Conservation (phyloP, 257 asterid species). For the Solanum arcanum region DNA sequence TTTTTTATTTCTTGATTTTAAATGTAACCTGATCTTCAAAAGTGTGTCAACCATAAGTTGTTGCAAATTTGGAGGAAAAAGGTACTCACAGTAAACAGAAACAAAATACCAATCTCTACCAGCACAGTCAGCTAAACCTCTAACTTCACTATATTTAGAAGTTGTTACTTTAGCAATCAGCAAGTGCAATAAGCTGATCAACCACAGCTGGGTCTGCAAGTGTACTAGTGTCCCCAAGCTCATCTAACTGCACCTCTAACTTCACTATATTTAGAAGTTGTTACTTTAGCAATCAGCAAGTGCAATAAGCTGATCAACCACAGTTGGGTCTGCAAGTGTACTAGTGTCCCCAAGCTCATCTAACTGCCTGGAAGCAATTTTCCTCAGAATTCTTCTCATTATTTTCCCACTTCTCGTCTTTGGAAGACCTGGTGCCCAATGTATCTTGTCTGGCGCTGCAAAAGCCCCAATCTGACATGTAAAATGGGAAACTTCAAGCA, state of each 20-base stretch:
- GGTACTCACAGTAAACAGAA: neutral
- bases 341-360: conserved; percentile 94
- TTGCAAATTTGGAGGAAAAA: neutral
- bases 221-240: conserved; percentile 93
- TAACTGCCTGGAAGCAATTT: conserved; percentile 83
- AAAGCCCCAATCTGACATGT: conserved; percentile 79
- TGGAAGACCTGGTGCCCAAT: conserved; percentile 98
- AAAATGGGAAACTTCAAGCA: neutral
- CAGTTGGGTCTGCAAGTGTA: conserved; percentile 94
- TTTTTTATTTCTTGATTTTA: neutral
- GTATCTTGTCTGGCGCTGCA: conserved; percentile 89
- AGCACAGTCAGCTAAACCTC: neutral
- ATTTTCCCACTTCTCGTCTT: conserved; percentile 99
- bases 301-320: conserved; percentile 77
- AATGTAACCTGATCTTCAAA: neutral
- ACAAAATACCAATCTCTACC: neutral
- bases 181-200: conserved; percentile 75
- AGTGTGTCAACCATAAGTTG: neutral
- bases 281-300: conserved; percentile 50
- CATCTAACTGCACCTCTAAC: conserved; percentile 80
- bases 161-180: conserved; percentile 33
- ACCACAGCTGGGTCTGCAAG: conserved; percentile 94
- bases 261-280: neutral
- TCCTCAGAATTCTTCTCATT: conserved; percentile 87
- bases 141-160: neutral